phyloP scores from a whole-genome alignment of 306 rosid genomes.

The Dryas alaskensis region DNA sequence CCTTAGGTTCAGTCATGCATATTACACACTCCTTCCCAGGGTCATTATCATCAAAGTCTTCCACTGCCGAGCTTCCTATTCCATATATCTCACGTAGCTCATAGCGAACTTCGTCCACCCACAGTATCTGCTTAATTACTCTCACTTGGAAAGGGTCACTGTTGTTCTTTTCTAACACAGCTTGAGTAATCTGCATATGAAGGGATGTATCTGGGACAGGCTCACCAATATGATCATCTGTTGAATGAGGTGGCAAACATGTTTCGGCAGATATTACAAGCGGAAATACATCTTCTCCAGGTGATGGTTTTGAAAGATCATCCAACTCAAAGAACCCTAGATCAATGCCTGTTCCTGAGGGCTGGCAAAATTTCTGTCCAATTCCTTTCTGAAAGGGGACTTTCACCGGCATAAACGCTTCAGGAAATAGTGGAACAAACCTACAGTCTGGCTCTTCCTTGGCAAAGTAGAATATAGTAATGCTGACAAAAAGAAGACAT shows the following conservation, averaged over 20 bases:
- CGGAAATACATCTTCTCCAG: slow-evolving; percentile 68
- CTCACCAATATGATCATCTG: slow-evolving; percentile 36
- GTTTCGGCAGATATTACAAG: slow-evolving; percentile 83
- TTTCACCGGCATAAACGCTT: slow-evolving; percentile 54
- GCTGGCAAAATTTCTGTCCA: slow-evolving; percentile 73
- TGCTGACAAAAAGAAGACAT: slow-evolving; percentile 46
- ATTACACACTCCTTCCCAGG: slow-evolving; percentile 83
- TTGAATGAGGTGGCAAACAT: slow-evolving; percentile 33
- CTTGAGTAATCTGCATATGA: slow-evolving; percentile 75
- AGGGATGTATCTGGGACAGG: slow-evolving; percentile 40
- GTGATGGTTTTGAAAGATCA: slow-evolving; percentile 84
- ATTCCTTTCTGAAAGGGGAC: slow-evolving; percentile 78
- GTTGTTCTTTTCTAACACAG: slow-evolving; percentile 65
- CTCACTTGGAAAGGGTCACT: slow-evolving; percentile 56
- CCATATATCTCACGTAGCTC: slow-evolving; percentile 84
- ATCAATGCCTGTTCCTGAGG: slow-evolving; percentile 83
- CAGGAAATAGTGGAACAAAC: slow-evolving; percentile 66
- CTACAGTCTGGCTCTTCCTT: slow-evolving; percentile 78
- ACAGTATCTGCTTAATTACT: slow-evolving; percentile 70
- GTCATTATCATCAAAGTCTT: slow-evolving; percentile 59
- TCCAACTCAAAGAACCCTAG: slow-evolving; percentile 82
- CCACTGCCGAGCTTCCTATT: slow-evolving; percentile 56
- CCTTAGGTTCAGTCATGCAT: slow-evolving; percentile 93
- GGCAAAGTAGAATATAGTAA: slow-evolving; percentile 76
- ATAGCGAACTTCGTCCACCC: slow-evolving; percentile 77